These are phyloP conservation scores for Lithospermum erythrorhizon DNA, from an alignment of 257 asterid genomes.

Conservation along the genomic window DNA sequence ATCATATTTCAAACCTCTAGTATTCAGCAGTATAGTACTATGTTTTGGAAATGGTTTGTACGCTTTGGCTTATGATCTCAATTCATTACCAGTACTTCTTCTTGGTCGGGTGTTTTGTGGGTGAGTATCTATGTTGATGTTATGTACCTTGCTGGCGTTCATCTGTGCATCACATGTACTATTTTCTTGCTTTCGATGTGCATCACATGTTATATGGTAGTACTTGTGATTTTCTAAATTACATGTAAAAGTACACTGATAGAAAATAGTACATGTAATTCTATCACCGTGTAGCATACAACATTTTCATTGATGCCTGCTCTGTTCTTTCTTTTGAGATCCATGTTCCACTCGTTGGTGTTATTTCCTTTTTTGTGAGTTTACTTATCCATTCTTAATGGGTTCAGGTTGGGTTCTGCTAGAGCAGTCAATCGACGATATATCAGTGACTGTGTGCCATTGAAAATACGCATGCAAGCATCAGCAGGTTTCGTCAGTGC, in stretches of 20 bases:
- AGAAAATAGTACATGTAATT: too few relatives aligned
- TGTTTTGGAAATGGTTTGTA: conserved; percentile 64
- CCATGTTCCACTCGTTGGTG: background rate
- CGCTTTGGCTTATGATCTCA: conserved; percentile 80
- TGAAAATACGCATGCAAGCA: conserved; percentile 85
- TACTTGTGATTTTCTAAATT: too few relatives aligned
- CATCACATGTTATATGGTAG: too few relatives aligned
- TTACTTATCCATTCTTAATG: conserved; percentile 7
- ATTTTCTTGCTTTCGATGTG: background rate
- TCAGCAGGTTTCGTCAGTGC: conserved; percentile 99
- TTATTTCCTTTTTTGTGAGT: background rate
- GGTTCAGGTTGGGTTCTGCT: conserved; percentile 89
- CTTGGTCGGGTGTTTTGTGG: conserved; percentile 87
- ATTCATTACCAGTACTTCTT: conserved; percentile 59
- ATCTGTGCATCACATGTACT: background rate
- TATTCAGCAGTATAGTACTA: conserved; percentile 85
- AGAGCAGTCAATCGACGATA: conserved; percentile 95
- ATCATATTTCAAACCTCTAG: conserved; percentile 79
- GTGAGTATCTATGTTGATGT: conserved; percentile 25
- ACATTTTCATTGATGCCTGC: background rate
- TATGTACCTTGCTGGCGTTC: background rate
- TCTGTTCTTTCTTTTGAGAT: background rate
- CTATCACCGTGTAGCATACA: too few relatives aligned
- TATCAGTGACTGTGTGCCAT: conserved; percentile 95
- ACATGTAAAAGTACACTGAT: too few relatives aligned